Percentiles rank a stretch among this genome's conserved stretches.
Conservation (phyloP, 805 yeast species). For the Saccharomycopsis babjevae region DNA sequence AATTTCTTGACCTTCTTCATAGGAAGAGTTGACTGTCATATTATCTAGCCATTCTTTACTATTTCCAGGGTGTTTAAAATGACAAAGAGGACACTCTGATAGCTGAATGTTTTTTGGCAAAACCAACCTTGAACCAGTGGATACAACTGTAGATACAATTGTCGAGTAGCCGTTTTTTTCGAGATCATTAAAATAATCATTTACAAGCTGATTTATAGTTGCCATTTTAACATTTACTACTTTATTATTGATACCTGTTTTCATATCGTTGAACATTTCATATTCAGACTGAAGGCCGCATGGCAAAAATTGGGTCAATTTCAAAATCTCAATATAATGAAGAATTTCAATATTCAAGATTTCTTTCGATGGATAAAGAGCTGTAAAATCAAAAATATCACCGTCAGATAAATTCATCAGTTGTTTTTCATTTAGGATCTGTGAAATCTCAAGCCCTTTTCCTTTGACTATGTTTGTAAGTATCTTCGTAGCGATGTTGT, state of each 20-base stretch:
- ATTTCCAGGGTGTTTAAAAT: conserved; percentile 28
- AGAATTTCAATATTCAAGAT: conserved; percentile 30
- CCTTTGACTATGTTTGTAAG: conserved; percentile 36
- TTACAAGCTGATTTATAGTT: conserved; percentile 33
- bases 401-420: conserved; percentile 18
- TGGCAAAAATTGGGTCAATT: conserved; percentile 5
- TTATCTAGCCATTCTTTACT: conserved; percentile 33
- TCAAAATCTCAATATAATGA: conserved; percentile 9
- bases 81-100: conserved; percentile 30
- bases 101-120: conserved; percentile 23
- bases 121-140: conserved; percentile 35
- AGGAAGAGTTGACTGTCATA: conserved; percentile 32
- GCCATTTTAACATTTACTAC: conserved; percentile 29
- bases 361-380: conserved; percentile 34
- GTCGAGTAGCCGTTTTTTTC: conserved; percentile 37
- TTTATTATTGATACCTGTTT: conserved; percentile 8
- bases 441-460: conserved; percentile 26
- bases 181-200: conserved; percentile 32
- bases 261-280: conserved; percentile 2
- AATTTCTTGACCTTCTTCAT: conserved; percentile 25
- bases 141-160: conserved; percentile 39
- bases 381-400: conserved; percentile 20
- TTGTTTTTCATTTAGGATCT: conserved; percentile 28
- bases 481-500: conserved; percentile 35
- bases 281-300: background rate